These are phyloP conservation scores for Aquilaria malaccensis DNA, from an alignment of 345 rosid species.

Conservation along the genomic window DNA sequence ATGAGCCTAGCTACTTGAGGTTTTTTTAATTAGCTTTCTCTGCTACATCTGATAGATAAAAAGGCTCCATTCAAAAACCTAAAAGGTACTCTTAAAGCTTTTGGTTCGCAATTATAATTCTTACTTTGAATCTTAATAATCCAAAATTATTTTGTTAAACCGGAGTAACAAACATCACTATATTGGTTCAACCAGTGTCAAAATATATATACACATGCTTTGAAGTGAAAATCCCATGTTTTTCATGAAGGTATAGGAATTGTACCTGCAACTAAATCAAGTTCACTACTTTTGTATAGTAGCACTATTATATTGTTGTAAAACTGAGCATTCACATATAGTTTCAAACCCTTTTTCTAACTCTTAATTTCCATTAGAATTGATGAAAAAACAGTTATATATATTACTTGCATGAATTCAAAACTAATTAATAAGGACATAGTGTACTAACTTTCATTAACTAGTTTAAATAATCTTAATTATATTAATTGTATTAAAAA, in stretches of 20 bases:
- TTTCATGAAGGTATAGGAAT: too few relatives aligned
- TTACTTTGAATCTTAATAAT: neutral
- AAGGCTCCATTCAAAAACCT: constrained; percentile 11
- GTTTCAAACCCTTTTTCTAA: too few relatives aligned
- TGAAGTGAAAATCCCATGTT: neutral
- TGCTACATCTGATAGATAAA: constrained; percentile 6
- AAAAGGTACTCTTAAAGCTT: constrained; percentile 14
- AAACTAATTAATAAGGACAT: neutral
- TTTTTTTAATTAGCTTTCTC: constrained; percentile 2
- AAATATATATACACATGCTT: neutral
- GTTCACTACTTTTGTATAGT: too few relatives aligned
- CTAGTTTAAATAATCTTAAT: neutral
- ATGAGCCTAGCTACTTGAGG: too few relatives aligned
- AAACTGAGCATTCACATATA: too few relatives aligned
- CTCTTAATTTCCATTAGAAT: too few relatives aligned
- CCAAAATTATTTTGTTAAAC: neutral
- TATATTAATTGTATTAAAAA: neutral
- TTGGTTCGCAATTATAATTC: neutral
- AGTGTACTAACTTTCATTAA: neutral
- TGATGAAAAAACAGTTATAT: too few relatives aligned
- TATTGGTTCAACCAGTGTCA: neutral
- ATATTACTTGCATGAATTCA: neutral
- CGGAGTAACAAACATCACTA: neutral
- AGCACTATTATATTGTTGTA: too few relatives aligned
- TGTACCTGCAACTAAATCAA: too few relatives aligned